These are phyloP conservation scores for Chaetomium sp. DNA, from an alignment of 2,329 filamentous ascomycete genomes.

Conservation along the genomic window DNA sequence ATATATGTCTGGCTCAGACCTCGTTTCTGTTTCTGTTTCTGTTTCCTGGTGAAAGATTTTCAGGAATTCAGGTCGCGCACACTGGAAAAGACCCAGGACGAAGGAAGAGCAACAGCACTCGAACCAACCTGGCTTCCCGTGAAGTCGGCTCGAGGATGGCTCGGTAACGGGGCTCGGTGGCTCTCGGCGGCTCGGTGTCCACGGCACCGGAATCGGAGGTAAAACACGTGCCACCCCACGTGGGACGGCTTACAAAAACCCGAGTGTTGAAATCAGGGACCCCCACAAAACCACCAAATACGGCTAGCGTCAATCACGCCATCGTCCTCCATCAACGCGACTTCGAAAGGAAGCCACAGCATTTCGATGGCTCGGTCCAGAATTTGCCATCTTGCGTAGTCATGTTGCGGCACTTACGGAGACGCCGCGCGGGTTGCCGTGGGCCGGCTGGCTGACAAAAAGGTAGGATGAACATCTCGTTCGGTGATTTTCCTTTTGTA, in stretches of 20 bases:
- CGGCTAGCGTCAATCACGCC: slow-evolving; percentile 31
- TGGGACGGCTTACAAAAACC: background rate
- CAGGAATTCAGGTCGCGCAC: background rate
- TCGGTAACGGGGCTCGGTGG: background rate
- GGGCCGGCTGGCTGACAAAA: slow-evolving; percentile 18
- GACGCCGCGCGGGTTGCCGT: slow-evolving; percentile 17
- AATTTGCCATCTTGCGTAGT: slow-evolving; percentile 16
- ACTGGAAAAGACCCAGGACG: too few species aligned
- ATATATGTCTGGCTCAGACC: too few species aligned
- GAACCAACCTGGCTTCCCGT: background rate
- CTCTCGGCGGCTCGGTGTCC: background rate
- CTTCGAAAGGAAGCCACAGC: slow-evolving; percentile 11
- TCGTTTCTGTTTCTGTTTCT: too few species aligned
- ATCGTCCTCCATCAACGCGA: slow-evolving; percentile 24
- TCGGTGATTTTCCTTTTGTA: slow-evolving; percentile 6
- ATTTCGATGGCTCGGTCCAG: slow-evolving; percentile 21
- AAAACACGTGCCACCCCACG: slow-evolving; percentile 3
- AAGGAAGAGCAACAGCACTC: background rate
- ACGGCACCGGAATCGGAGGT: slow-evolving; percentile 11
- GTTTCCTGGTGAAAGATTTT: background rate
- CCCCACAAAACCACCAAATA: slow-evolving; percentile 27
- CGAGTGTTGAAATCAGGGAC: background rate
- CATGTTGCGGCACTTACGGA: slow-evolving; percentile 24
- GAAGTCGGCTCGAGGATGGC: background rate
- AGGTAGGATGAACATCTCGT: slow-evolving; percentile 28